phyloP scores from a whole-genome alignment of 2,329 filamentous ascomycete genomes.

The Colletotrichum noveboracense region DNA sequence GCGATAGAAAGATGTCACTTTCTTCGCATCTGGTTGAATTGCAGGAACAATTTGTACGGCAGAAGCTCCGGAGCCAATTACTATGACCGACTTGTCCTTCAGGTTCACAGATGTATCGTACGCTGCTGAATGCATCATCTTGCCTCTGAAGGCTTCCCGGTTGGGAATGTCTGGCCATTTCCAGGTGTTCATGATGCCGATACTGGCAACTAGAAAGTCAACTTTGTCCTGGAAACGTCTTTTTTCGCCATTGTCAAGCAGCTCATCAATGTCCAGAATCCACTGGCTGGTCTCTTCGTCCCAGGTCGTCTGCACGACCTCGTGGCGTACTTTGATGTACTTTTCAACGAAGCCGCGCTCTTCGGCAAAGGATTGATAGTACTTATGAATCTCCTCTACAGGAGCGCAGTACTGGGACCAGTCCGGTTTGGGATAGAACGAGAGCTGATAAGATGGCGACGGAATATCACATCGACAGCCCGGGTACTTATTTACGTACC shows the following conservation, averaged over 20 bases:
- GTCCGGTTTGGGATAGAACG: conserved; percentile 48
- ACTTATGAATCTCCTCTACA: conserved; percentile 41
- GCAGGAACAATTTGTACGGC: neutral
- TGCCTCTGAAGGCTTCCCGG: neutral
- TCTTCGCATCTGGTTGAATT: neutral
- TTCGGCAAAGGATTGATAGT: conserved; percentile 38
- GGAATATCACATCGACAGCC: conserved; percentile 38
- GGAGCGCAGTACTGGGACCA: conserved; percentile 47
- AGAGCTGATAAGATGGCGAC: conserved; percentile 49
- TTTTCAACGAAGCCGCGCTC: conserved; percentile 33
- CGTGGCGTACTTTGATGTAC: conserved; percentile 29
- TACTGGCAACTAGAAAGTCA: neutral
- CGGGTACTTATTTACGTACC: conserved; percentile 40
- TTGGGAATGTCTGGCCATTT: neutral
- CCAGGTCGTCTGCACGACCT: conserved; percentile 28
- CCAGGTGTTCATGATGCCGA: neutral
- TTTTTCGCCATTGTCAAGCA: neutral
- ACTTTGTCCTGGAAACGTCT: neutral
- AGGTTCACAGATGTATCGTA: neutral
- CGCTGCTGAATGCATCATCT: neutral
- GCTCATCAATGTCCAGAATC: neutral
- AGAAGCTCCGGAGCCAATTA: neutral
- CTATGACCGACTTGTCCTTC: neutral
- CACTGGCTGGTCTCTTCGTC: conserved; percentile 24
- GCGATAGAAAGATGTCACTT: neutral